Base-by-base conservation (phyloP, 2,329 filamentous ascomycete genomes). In the Aspergillus texensis region DNA sequence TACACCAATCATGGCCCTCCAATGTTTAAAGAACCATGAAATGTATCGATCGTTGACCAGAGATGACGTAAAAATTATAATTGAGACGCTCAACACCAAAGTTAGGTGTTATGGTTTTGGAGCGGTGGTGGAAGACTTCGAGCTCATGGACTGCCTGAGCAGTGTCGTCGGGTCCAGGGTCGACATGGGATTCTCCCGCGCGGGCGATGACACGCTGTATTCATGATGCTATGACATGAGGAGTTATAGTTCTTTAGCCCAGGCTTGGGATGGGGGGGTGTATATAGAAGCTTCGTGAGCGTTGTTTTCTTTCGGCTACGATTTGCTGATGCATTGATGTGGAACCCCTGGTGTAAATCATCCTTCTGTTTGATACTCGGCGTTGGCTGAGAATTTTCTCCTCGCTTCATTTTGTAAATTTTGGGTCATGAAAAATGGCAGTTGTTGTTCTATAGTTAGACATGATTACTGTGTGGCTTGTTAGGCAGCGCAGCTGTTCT, bases 1-100 rank as follows among this genome's bases (percentile, higher is more conserved):
- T 72, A 98, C 94, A 21, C 95, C 95, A 0, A 91, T 97, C 68
- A 96, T 96, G 92, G 94, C 94, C 0, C 94, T 95, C 88, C 91
- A 92, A 57, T 91, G 92, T 79, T 85, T 98, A 57, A 82, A 93
- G 66, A 85, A 84, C 53, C 89, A 95, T 77, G 87, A 90, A 43
- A 84, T 90, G 65, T 88, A 94, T 67, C 75, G 75, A 6, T 87
- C 90, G 68, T 79, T 97, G 68, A 87, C 82, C 19, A 78, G 80
- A 58, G 84, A 87, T 45, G 93, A 97, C 72, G 88, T 97, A 69
- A 83, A 85, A 70, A 85, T 82, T 66, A 83, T 97, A 68, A 88
- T 91, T 57, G 88, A 89, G 57, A 91, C 93, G 62, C 83, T 98
- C 62, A 83, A 87, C 70, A 85, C 85, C 62, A 97, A 97, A 80